Base-by-base conservation (phyloP, 2,329 filamentous ascomycete species). In the Teratosphaeria pseudoeucalypti region DNA sequence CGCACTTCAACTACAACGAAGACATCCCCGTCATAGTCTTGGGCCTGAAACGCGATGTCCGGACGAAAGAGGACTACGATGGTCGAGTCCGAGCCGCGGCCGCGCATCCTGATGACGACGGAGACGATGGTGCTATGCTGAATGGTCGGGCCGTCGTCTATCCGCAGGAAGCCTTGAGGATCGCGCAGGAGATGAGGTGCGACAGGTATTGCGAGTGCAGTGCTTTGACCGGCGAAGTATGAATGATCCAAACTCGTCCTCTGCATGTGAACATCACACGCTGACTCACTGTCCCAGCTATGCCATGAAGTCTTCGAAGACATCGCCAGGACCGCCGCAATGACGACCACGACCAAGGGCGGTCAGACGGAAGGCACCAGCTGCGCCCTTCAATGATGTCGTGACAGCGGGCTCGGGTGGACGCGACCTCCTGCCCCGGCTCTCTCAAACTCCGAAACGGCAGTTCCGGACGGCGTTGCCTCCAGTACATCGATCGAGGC, bases 191-290 rank as follows among this genome's bases (percentile, higher is more conserved):
- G 64, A 79, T 85, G 72, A 75, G 82, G 27, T 83, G 80, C 68
- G 83, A 86, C 74, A 74, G 77, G 39, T 86, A 86, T 70, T 83
- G 82, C 3, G 83, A 86, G 67, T 86, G 83, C 64, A 84, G 81
- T 62, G 82, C 83, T 49, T 43, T 81, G 47, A 85, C 83, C 6
- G 83, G 83, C 2, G 70, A 72, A 52, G 65, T 66, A 34, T 29
- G 34, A 23, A 7, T 5, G 23, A 2, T 23, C 23, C 29, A 14
- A 11, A 4, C 39, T 12, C 53, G 16, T 2, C 3, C 5, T 53
- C 11, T 4, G 1, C 10, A 3, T 2, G 10, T 11, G 34, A 32
- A 29, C 29, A 29, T 12, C 3, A 19, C 16, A 27, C 3, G 39
- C 32, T 23, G 14, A 59, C 34, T 9, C 23, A 23, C 23, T 4